A percentile compares a stretch with the other conserved stretches of the same genome.
Evolutionary conservation across 2,329 filamentous ascomycete species (phyloP).

Genomic region (Pseudogymnoascus sp.): DNA sequence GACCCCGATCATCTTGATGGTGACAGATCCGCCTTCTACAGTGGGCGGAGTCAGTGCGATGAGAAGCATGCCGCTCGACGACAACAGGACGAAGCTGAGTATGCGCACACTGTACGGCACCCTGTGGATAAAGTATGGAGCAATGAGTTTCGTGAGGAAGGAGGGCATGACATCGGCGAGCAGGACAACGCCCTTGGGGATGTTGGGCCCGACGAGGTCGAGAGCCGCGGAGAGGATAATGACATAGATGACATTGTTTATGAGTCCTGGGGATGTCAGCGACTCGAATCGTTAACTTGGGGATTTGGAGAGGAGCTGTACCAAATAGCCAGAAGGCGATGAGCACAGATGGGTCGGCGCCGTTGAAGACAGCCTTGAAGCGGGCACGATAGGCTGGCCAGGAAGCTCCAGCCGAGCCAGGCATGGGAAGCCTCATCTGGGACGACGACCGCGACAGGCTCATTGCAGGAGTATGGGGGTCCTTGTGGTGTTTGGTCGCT

Average conservation of each 20-base stretch:
- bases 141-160: conserved; percentile 78
- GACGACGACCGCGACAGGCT: not conserved
- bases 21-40: conserved; percentile 50
- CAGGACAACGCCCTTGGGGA: conserved; percentile 88
- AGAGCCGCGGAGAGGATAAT: conserved; percentile 92
- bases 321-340: conserved; percentile 91
- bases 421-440: conserved; percentile 42
- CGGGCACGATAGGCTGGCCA: conserved; percentile 67
- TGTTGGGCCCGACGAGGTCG: conserved; percentile 77
- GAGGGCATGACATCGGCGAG: conserved; percentile 88
- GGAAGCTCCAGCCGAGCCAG: conserved; percentile 52
- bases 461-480: not conserved
- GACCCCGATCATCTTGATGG: conserved; percentile 72
- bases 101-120: conserved; percentile 74
- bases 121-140: conserved; percentile 87
- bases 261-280: conserved; percentile 52
- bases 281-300: conserved; percentile 1
- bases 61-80: conserved; percentile 78
- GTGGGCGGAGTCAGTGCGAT: conserved; percentile 68
- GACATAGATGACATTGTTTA: conserved; percentile 97
- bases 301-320: conserved; percentile 33
- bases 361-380: conserved; percentile 52
- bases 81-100: conserved; percentile 63
- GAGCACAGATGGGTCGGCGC: conserved; percentile 62
- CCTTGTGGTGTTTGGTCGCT: not conserved